These are phyloP conservation scores for Diplodia seriata DNA, from an alignment of 2,329 filamentous ascomycete genomes.

Conservation along the genomic window DNA sequence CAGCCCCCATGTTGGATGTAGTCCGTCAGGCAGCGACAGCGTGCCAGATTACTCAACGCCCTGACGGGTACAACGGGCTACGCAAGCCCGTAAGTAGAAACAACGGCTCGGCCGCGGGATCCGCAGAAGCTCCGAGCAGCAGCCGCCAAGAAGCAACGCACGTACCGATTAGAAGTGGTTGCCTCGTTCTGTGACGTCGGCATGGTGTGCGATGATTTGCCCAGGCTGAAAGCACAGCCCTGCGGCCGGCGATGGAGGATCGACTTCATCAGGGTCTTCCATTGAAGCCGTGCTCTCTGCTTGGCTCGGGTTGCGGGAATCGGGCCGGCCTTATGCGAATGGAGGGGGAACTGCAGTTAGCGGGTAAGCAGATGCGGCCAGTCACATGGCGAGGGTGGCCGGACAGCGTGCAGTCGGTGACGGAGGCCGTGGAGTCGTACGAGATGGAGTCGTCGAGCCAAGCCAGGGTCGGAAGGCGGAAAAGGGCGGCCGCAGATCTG, in stretches of 20 bases:
- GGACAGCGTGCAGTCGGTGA: neutral
- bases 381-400: too few species aligned
- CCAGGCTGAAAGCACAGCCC: neutral
- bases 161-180: constrained; percentile 2
- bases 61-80: neutral
- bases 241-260: neutral
- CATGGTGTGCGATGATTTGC: neutral
- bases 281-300: constrained; percentile 4
- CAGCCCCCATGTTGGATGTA: neutral
- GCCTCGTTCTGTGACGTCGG: constrained; percentile 13
- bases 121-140: constrained; percentile 20
- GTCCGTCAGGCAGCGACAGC: neutral
- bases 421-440: neutral
- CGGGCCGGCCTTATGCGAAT: constrained; percentile 4
- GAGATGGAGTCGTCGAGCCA: neutral
- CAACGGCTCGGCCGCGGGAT: constrained; percentile 2
- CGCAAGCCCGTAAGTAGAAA: constrained; percentile 17
- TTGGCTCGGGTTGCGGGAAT: neutral
- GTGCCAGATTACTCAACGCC: neutral
- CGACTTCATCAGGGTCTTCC: neutral
- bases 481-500: constrained; percentile 9
- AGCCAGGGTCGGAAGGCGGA: neutral
- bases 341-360: neutral
- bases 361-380: neutral
- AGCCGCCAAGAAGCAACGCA: neutral